phyloP scores from a whole-genome alignment of 257 asterid genomes.

The Oldenlandia corymbosa region DNA sequence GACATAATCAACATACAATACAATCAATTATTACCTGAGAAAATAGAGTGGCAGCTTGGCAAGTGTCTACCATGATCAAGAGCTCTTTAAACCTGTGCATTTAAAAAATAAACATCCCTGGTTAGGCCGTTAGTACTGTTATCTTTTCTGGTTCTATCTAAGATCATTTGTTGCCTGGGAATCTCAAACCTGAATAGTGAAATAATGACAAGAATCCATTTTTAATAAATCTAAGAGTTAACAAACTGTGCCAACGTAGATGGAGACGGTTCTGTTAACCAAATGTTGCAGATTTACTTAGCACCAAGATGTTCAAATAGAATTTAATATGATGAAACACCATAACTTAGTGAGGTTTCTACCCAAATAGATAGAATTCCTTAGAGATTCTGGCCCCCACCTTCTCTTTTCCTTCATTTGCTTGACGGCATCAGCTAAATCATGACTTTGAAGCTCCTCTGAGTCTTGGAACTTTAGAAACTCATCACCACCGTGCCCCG shows the following conservation, averaged over 20 bases:
- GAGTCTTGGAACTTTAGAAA: conserved; percentile 97
- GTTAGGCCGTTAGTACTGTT: not conserved
- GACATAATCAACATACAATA: not conserved
- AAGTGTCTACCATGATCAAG: conserved; percentile 96
- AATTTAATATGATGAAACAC: not conserved
- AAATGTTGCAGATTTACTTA: too few species aligned
- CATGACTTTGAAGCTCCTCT: conserved; percentile 99
- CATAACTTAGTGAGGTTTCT: not conserved
- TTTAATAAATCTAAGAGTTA: not conserved
- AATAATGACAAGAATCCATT: conserved; percentile 4
- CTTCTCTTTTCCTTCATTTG: conserved; percentile 99
- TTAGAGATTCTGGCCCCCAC: conserved; percentile 22
- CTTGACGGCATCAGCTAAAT: conserved; percentile 92
- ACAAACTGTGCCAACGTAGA: too few species aligned
- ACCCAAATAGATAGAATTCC: not conserved
- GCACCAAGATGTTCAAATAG: not conserved
- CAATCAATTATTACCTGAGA: conserved; percentile 55
- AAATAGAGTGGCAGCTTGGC: conserved; percentile 99
- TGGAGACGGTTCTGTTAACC: too few species aligned
- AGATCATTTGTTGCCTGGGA: not conserved
- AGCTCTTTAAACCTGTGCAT: conserved; percentile 86
- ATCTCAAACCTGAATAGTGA: not conserved
- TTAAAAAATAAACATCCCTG: conserved; percentile 20
- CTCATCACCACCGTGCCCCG: conserved; percentile 99
- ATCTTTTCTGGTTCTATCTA: not conserved